These are phyloP conservation scores for Diplodia corticola DNA, from an alignment of 2,329 filamentous ascomycete species.

Conservation along the genomic window DNA sequence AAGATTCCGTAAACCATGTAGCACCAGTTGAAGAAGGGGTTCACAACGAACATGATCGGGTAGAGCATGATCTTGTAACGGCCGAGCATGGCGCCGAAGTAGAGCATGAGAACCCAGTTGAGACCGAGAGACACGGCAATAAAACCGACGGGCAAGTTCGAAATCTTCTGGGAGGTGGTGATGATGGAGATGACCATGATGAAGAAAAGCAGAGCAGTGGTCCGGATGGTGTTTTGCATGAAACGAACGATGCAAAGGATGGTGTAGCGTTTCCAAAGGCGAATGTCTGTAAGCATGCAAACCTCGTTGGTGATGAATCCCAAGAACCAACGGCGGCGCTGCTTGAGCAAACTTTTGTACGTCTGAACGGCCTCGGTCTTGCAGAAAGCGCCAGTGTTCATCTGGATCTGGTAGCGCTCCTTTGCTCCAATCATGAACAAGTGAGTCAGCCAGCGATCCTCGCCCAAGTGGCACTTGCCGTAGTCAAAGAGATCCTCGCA, in stretches of 20 bases:
- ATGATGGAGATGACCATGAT: conserved; percentile 86
- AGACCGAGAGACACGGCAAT: conserved; percentile 89
- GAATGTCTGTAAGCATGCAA: conserved; percentile 93
- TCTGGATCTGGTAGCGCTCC: conserved; percentile 91
- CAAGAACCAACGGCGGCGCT: conserved; percentile 93
- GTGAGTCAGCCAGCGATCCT: conserved; percentile 96
- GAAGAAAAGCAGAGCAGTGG: conserved; percentile 90
- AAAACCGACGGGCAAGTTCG: conserved; percentile 85
- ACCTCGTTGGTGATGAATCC: conserved; percentile 98
- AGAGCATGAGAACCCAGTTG: conserved; percentile 95
- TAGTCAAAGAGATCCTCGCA: conserved; percentile 97
- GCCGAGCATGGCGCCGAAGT: conserved; percentile 83
- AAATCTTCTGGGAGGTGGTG: conserved; percentile 76
- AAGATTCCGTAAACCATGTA: conserved; percentile 98
- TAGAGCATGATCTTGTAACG: conserved; percentile 95
- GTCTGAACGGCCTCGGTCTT: conserved; percentile 97
- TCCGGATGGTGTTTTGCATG: conserved; percentile 94
- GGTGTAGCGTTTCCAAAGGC: conserved; percentile 89
- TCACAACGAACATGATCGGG: conserved; percentile 90
- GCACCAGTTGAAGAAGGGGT: conserved; percentile 97
- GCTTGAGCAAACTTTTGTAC: conserved; percentile 82
- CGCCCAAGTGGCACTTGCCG: conserved; percentile 90
- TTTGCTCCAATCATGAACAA: conserved; percentile 98
- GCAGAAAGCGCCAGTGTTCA: conserved; percentile 97
- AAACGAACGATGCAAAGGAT: conserved; percentile 83